Conservation (phyloP, 2,329 filamentous ascomycete species). For the Nemania abortiva region DNA sequence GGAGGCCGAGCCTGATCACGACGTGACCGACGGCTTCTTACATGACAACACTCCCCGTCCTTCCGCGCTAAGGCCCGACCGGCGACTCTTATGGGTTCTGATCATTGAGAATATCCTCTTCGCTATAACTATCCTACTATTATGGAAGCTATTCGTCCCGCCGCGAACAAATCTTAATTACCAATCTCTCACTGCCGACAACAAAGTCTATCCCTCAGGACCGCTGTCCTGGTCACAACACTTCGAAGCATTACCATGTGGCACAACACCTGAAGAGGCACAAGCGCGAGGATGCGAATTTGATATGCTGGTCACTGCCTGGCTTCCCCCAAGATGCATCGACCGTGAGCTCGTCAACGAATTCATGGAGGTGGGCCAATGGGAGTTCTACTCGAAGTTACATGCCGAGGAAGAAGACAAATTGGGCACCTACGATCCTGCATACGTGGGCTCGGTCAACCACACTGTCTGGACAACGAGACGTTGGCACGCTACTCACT, state of each 20-base stretch:
- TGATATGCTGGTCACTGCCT: constrained; percentile 30
- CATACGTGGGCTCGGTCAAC: constrained; percentile 16
- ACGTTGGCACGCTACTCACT: constrained; percentile 32
- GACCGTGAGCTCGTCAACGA: constrained; percentile 28
- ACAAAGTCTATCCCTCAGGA: constrained; percentile 25
- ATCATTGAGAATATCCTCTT: not conserved
- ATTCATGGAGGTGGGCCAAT: constrained; percentile 26
- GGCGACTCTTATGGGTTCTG: constrained; percentile 7
- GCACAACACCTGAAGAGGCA: constrained; percentile 30
- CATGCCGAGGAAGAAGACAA: constrained; percentile 24
- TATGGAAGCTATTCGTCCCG: constrained; percentile 16
- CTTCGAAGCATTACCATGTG: constrained; percentile 28
- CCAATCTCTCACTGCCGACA: constrained; percentile 21
- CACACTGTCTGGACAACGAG: constrained; percentile 29
- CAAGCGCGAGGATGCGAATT: constrained; percentile 26
- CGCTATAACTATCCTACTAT: not conserved
- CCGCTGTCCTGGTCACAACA: constrained; percentile 16
- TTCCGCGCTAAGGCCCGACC: too few species aligned
- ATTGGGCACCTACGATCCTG: constrained; percentile 16
- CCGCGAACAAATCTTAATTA: constrained; percentile 24
- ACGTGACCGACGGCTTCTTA: too few species aligned
- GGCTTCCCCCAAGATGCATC: constrained; percentile 29
- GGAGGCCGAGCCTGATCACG: too few species aligned
- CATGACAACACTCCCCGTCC: too few species aligned
- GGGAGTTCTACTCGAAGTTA: constrained; percentile 28